Evolutionary conservation across 371 early-diverging fungal species (phyloP).

Genomic region (Syncephalastrum racemosum): DNA sequence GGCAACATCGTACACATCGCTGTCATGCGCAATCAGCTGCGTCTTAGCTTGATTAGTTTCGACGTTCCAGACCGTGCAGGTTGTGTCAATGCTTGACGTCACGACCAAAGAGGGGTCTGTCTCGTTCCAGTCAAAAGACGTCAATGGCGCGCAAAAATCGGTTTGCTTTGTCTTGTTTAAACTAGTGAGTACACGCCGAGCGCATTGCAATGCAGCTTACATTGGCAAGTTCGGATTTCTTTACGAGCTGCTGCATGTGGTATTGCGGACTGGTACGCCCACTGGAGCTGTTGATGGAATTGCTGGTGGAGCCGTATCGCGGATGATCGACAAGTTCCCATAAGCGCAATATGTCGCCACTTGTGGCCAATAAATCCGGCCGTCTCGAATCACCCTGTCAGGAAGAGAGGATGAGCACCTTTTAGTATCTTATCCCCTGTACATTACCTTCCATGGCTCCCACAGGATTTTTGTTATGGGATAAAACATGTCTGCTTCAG

Average conservation of each 20-base stretch:
- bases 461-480: constrained; percentile 86
- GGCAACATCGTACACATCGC: constrained; percentile 94
- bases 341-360: constrained; percentile 79
- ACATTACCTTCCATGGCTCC: constrained; percentile 69
- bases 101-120: constrained; percentile 81
- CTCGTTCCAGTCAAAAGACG: constrained; percentile 97
- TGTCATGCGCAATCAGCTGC: constrained; percentile 97
- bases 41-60: constrained; percentile 93
- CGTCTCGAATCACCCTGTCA: constrained; percentile 19
- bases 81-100: constrained; percentile 94
- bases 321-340: constrained; percentile 74
- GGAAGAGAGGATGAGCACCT: not conserved
- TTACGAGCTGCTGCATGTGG: constrained; percentile 39
- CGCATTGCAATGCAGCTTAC: constrained; percentile 22
- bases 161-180: constrained; percentile 54
- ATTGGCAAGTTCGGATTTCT: constrained; percentile 48
- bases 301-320: constrained; percentile 26
- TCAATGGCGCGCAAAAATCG: constrained; percentile 83
- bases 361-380: constrained; percentile 77
- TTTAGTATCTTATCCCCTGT: not conserved
- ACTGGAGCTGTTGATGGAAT: constrained; percentile 45
- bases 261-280: constrained; percentile 22
- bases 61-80: constrained; percentile 97
- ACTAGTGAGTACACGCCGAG: not conserved
- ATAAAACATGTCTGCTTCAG: constrained; percentile 72